These are phyloP conservation scores for Mortierella hygrophila DNA, from an alignment of 192 early-diverging fungal genomes.

Conservation along the genomic window DNA sequence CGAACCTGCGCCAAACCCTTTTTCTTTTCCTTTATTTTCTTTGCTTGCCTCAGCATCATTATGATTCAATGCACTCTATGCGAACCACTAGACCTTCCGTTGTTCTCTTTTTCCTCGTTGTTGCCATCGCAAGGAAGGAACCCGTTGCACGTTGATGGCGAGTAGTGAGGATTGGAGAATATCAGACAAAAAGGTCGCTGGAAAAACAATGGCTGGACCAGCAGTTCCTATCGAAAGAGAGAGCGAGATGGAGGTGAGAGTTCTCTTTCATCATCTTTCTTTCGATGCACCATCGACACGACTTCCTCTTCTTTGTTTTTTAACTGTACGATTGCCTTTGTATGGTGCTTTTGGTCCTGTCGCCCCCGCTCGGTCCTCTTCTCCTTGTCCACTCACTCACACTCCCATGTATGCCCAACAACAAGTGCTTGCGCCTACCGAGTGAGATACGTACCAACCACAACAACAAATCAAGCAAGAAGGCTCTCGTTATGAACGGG, in stretches of 20 bases:
- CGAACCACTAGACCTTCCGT: neutral
- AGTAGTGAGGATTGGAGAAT: neutral
- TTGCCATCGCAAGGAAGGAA: neutral
- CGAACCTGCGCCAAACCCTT: neutral
- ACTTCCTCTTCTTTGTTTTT: neutral
- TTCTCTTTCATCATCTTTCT: neutral
- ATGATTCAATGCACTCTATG: neutral
- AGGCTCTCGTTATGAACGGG: no score
- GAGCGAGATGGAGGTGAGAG: no score
- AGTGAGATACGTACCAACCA: neutral
- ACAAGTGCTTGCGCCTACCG: neutral
- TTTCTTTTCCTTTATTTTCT: neutral
- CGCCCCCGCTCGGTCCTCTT: neutral
- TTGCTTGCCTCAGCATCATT: neutral
- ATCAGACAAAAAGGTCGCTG: neutral
- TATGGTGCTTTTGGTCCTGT: neutral
- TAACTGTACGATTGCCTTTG: neutral
- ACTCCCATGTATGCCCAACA: neutral
- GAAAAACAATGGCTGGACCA: neutral
- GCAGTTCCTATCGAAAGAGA: neutral
- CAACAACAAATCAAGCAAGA: neutral
- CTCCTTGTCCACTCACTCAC: neutral
- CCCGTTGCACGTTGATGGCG: neutral
- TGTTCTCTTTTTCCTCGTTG: neutral
- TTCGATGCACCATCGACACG: neutral